Percentiles rank a stretch among this genome's conserved stretches.
Evolutionary conservation across 2,329 filamentous ascomycete species (phyloP).

Genomic region (Aspergillus persii): DNA sequence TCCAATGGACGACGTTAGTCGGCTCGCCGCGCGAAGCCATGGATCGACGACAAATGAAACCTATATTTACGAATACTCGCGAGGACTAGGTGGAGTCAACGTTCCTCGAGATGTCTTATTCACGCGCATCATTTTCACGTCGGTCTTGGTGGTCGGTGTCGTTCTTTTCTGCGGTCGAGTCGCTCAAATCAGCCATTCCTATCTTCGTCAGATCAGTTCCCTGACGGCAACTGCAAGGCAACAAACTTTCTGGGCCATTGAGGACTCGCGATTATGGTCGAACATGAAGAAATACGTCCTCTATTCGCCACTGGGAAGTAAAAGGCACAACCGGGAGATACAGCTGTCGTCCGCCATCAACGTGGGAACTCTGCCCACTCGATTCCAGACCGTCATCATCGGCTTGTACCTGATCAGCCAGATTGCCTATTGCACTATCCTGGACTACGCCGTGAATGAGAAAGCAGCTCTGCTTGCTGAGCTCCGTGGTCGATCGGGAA

Average conservation of each 20-base stretch:
- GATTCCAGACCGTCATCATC: conserved; percentile 71
- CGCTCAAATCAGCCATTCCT: conserved; percentile 43
- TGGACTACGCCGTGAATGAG: conserved; percentile 44
- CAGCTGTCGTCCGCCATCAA: conserved; percentile 66
- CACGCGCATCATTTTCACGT: conserved; percentile 40
- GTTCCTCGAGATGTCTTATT: conserved; percentile 40
- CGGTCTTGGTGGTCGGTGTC: conserved; percentile 34
- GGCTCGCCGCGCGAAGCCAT: conserved; percentile 23
- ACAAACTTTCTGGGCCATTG: conserved; percentile 47
- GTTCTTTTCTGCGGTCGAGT: conserved; percentile 41
- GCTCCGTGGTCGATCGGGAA: conserved; percentile 80
- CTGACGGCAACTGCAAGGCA: conserved; percentile 35
- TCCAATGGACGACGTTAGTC: conserved; percentile 29
- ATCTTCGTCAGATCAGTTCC: conserved; percentile 45
- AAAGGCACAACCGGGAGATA: conserved; percentile 74
- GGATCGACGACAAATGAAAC: conserved; percentile 32
- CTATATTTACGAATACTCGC: conserved; percentile 41
- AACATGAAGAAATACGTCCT: conserved; percentile 47
- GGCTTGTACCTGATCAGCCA: conserved; percentile 69
- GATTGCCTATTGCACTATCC: conserved; percentile 64
- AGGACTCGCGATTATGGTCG: conserved; percentile 42
- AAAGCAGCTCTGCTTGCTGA: conserved; percentile 67
- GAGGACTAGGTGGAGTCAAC: conserved; percentile 40
- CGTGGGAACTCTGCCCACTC: conserved; percentile 74
- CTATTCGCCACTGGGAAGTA: conserved; percentile 67